Base-by-base conservation (phyloP, 352 stramenopile genomes). In the Phytophthora kernoviae region DNA sequence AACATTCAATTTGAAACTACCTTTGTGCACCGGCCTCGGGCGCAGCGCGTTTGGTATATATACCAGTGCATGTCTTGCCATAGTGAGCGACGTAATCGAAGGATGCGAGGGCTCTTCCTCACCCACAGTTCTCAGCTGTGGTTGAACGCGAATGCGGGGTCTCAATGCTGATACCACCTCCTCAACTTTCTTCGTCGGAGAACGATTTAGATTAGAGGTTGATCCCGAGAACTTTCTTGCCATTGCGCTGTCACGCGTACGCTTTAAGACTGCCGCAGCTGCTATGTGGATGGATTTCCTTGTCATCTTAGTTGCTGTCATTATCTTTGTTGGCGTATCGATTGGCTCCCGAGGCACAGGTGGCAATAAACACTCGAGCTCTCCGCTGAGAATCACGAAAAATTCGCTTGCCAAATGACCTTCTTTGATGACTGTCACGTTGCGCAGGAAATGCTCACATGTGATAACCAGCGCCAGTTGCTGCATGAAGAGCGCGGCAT, bases 321-420 rank as follows among this genome's bases (percentile, higher is more conserved):
- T 21, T 9, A 46, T 37, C n/a, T 65, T 62, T 0, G 36, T 36
- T 14, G 42, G 45, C 3, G 26, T 43, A n/a, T 22, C 12, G 2
- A 18, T 15, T 39, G 37, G 14, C 33, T 64, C 45, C 14, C 53
- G 18, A 33, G 51, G 33, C 4, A 71, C 70, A 0, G 74, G 70
- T 4, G 79, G 64, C 2, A 88, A 54, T 10, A 89, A 49, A 15
- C 83, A 64, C 41, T 91, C 81, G 2, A 75, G 69, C 20, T 84
- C 75, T 1, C 81, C 81, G 22, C 66, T 82, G n/a, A 89, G 73
- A 5, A 88, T 66, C 4, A 91, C 71, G 24, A 84, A 91, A 89
- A 75, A 26, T 88, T n/a, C 77, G 7, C 40, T 75, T 0, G 77
- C 79, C 27, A 84, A 46, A 37, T 83, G 77, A 0, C 80, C 81